Evolutionary conservation across 371 early-diverging fungal species (phyloP).

Genomic region (Rhizopus stolonifer): DNA sequence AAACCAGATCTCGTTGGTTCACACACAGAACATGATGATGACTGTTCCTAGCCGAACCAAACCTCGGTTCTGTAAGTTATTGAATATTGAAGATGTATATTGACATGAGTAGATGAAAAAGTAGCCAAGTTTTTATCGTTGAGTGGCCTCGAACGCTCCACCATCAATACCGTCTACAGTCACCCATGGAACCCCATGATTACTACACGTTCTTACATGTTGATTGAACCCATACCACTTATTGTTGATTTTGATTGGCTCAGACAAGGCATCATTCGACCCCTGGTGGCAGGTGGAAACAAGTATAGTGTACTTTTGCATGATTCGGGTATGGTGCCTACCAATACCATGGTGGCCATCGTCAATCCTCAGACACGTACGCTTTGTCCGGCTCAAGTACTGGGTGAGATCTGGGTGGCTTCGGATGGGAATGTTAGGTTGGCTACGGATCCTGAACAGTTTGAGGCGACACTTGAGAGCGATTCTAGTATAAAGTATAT

Average conservation of each 20-base stretch:
- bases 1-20: conserved; percentile 51
- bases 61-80: conserved; percentile 47
- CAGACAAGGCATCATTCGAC: conserved; percentile 59
- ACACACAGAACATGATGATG: conserved; percentile 67
- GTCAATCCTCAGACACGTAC: conserved; percentile 68
- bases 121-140: conserved; percentile 51
- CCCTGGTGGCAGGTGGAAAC: conserved; percentile 51
- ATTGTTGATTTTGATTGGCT: conserved; percentile 61
- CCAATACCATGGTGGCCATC: conserved; percentile 78
- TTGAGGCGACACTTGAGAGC: conserved; percentile 50
- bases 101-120: conserved; percentile 27
- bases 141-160: conserved; percentile 58
- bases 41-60: conserved; percentile 69
- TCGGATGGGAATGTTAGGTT: conserved; percentile 57
- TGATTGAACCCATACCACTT: conserved; percentile 62
- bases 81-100: conserved; percentile 8
- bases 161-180: conserved; percentile 70
- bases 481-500: conserved; percentile 64
- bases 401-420: conserved; percentile 87
- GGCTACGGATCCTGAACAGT: conserved; percentile 9
- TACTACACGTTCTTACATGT: conserved; percentile 76
- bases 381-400: conserved; percentile 61
- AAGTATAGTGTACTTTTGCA: conserved; percentile 59
- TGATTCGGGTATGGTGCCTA: conserved; percentile 74
- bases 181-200: conserved; percentile 73